Evolutionary conservation across 345 rosid genomes (phyloP).

Genomic region (Syzygium aromaticum): DNA sequence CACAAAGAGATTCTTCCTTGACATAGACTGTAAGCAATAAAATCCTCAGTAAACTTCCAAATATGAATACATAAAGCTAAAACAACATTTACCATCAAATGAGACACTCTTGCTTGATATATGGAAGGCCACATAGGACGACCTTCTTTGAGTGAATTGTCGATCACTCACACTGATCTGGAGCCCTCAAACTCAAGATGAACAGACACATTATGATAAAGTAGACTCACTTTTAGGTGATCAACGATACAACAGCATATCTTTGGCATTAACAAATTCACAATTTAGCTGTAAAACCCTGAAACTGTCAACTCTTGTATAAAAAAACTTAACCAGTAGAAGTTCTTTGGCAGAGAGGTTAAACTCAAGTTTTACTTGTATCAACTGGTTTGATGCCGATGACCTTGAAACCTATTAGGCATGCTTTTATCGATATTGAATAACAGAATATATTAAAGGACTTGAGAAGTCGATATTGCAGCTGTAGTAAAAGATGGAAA

Average conservation of each 20-base stretch:
- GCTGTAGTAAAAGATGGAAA: not conserved
- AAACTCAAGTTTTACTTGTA: not conserved
- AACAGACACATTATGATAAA: not conserved
- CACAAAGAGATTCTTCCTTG: conserved; percentile 52
- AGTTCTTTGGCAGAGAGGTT: not conserved
- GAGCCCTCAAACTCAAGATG: not conserved
- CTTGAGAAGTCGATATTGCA: not conserved
- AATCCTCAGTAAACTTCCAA: not conserved
- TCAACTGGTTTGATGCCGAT: not conserved
- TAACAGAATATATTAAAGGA: not conserved
- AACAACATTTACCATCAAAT: not conserved
- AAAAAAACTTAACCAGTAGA: not conserved
- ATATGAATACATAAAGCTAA: not conserved
- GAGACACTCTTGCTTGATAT: not conserved
- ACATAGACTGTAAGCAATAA: conserved; percentile 40
- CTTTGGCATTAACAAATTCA: not conserved
- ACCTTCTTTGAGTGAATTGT: not conserved
- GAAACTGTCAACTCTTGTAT: not conserved
- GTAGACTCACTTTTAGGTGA: not conserved
- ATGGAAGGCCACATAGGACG: not conserved
- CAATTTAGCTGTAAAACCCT: not conserved
- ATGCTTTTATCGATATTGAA: not conserved
- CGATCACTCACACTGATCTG: not conserved
- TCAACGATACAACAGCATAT: not conserved
- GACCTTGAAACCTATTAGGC: not conserved